Evolutionary conservation across 805 yeast genomes (phyloP), one percentile per base, ranked within the genome.

Genomic region (Candida caryicola): DNA sequence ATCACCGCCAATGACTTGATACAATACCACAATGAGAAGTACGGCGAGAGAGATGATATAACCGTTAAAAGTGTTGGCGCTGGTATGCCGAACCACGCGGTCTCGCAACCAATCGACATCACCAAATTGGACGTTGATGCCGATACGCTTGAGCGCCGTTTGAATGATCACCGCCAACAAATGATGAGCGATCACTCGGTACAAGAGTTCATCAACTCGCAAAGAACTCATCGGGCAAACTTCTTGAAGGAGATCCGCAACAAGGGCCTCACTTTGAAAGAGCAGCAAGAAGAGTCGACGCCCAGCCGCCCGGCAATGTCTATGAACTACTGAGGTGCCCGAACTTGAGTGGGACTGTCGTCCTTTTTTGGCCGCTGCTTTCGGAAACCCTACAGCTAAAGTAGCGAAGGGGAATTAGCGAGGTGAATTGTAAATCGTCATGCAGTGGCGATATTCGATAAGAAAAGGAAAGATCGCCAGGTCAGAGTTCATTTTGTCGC

Each of bases 171-270:
- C 13, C 27, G 42, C 13, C 35, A 33, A 7, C 23, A 27, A 10
- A 34, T 40, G 9, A 23, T 40, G 13, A 44, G 40, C 10, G 42
- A 43, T 23, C 52, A 49, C 15, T 17, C 28, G 4, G 44, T 40
- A 7, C 45, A 45, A 29, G 44, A 45, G 10, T 57, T 46, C 33
- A 5, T 49, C 5, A 40, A 39, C 17, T 14, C 41, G 6, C 60
- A 55, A 37, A 33, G 45, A 31, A 34, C 37, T 6, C 66, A 62
- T 32, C 44, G 35, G 32, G 39, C 31, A 13, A 46, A 49, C 17
- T 62, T 62, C 34, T 37, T 51, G 15, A 36, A 49, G 13, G 66
- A 62, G 34, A 51, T 61, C 15, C 31, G 42, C 17, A 34, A 44
- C 12, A 56, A 50, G 36, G 62, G 62, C 2, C 32, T 56, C 18